phyloP scores from a whole-genome alignment of 208 protist genomes.

The Novymonas esmeraldas region DNA sequence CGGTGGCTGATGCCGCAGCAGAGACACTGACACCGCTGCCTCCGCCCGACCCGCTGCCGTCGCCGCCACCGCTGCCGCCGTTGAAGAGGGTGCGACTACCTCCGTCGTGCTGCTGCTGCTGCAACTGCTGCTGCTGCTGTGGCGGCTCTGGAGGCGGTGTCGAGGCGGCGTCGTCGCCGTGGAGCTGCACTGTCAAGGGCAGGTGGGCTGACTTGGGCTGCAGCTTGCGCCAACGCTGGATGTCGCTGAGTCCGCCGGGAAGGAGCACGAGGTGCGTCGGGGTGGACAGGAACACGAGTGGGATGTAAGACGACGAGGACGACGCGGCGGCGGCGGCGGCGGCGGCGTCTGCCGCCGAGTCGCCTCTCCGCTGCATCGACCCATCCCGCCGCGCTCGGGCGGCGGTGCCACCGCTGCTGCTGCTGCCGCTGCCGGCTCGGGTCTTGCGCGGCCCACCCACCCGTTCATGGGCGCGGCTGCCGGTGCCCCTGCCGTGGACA shows the following conservation, averaged over 20 bases:
- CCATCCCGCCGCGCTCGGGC: background rate
- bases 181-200: conserved; percentile 31
- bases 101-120: background rate
- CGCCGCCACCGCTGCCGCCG: too few species aligned
- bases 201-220: conserved; percentile 30
- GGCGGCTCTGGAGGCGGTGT: background rate
- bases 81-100: too few species aligned
- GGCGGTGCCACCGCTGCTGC: background rate
- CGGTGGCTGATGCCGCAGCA: too few species aligned
- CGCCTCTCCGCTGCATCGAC: background rate
- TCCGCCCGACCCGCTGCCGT: too few species aligned
- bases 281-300: conserved; percentile 28
- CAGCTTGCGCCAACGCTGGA: conserved; percentile 31
- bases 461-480: background rate
- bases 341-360: background rate
- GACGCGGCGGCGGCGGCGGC: background rate
- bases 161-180: conserved; percentile 1
- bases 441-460: background rate
- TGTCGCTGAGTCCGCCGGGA: conserved; percentile 15
- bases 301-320: background rate
- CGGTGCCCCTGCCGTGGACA: conserved; percentile 9
- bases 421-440: background rate
- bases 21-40: too few species aligned
- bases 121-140: background rate
- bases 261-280: conserved; percentile 31